These are phyloP conservation scores for Dothideomycetes sp. DNA, from an alignment of 2,329 filamentous ascomycete genomes.

Conservation along the genomic window DNA sequence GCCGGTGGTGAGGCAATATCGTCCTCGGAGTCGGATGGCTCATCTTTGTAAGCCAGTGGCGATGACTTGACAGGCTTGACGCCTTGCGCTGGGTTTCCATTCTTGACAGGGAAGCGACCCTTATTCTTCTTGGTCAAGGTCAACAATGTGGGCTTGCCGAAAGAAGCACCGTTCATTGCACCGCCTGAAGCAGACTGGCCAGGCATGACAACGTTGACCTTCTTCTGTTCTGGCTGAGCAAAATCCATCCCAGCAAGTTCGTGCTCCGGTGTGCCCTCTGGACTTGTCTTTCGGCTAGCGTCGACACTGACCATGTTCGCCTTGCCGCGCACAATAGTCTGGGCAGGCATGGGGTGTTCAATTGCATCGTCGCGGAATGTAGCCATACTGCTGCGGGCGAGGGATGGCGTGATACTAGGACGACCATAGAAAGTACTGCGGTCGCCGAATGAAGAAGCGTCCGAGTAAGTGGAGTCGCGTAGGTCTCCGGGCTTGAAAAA, in stretches of 20 bases:
- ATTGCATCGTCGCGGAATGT: constrained; percentile 89
- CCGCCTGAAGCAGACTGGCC: constrained; percentile 16
- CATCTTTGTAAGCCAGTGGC: constrained; percentile 1
- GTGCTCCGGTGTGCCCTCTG: constrained; percentile 24
- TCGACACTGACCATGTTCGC: constrained; percentile 91
- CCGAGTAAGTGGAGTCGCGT: constrained; percentile 83
- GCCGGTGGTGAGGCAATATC: neutral
- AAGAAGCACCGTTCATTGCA: constrained; percentile 26
- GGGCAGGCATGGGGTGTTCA: constrained; percentile 65
- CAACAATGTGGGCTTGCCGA: constrained; percentile 34
- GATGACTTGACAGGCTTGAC: constrained; percentile 15
- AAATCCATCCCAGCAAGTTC: constrained; percentile 39
- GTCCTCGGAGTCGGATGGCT: neutral
- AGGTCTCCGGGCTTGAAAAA: constrained; percentile 90
- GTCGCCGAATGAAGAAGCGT: constrained; percentile 44
- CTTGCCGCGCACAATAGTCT: constrained; percentile 78
- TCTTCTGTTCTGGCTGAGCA: constrained; percentile 11
- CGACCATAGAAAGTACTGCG: constrained; percentile 32
- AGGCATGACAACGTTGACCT: constrained; percentile 29
- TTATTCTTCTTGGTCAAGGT: constrained; percentile 29
- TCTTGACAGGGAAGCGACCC: constrained; percentile 18
- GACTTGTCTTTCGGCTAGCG: constrained; percentile 41
- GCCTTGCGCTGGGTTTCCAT: constrained; percentile 3
- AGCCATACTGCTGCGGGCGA: constrained; percentile 53
- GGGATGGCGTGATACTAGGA: constrained; percentile 37